Conservation (phyloP, 352 stramenopile genomes). For the Pseudoperonospora humuli region DNA sequence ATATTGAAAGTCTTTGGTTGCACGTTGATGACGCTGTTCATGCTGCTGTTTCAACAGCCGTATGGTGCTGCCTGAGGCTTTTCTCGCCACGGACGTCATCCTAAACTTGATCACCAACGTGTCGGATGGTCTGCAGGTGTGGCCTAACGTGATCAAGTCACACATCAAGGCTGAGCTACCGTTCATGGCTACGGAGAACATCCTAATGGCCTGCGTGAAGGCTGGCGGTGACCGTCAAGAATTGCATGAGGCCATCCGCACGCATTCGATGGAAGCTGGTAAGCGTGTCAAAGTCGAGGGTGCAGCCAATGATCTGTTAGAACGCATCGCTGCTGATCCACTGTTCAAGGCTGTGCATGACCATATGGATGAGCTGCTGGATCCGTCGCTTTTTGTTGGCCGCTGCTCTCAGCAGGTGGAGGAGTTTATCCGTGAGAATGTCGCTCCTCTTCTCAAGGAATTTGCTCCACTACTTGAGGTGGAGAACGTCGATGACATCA, state of each 20-base stretch:
- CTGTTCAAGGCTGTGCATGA: slow-evolving; percentile 93
- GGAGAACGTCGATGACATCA: slow-evolving; percentile 92
- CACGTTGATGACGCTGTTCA: slow-evolving; percentile 4
- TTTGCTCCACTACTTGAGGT: slow-evolving; percentile 87
- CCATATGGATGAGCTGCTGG: slow-evolving; percentile 92
- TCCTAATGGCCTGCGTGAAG: slow-evolving; percentile 99
- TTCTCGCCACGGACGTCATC: slow-evolving; percentile 97
- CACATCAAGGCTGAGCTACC: slow-evolving; percentile 97
- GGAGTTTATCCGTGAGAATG: slow-evolving; percentile 93
- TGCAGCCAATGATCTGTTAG: slow-evolving; percentile 95
- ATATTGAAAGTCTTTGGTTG: not conserved
- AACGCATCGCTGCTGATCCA: slow-evolving; percentile 92
- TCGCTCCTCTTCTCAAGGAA: slow-evolving; percentile 90
- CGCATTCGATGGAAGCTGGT: slow-evolving; percentile 97
- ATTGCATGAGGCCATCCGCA: slow-evolving; percentile 97
- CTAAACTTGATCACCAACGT: slow-evolving; percentile 97
- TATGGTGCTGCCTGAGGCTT: slow-evolving; percentile 96
- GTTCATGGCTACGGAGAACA: slow-evolving; percentile 99
- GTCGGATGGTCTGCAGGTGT: slow-evolving; percentile 93
- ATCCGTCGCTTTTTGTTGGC: slow-evolving; percentile 97
- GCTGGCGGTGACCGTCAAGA: slow-evolving; percentile 95
- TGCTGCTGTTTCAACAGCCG: slow-evolving; percentile 34
- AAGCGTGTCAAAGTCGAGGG: slow-evolving; percentile 97
- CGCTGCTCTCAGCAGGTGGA: slow-evolving; percentile 92
- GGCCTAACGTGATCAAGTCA: slow-evolving; percentile 92